Percentiles rank a stretch among this genome's conserved stretches.
Conservation (phyloP, 768 basidiomycete genomes). For the Tylopilus intermedius region DNA sequence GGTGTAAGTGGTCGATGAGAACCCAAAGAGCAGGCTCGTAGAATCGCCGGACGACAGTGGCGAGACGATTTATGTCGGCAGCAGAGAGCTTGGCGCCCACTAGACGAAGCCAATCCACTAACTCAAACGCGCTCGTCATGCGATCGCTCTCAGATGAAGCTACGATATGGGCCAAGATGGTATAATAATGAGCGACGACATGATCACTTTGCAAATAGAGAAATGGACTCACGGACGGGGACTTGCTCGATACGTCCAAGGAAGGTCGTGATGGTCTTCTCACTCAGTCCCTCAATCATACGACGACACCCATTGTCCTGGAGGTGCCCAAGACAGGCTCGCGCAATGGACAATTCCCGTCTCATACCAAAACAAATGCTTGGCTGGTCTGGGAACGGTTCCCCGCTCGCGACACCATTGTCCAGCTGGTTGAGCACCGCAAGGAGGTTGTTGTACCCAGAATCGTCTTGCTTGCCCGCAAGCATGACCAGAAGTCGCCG, state of each 20-base stretch:
- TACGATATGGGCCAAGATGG: slow-evolving; percentile 17
- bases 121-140: slow-evolving; percentile 43
- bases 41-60: slow-evolving; percentile 36
- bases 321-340: slow-evolving; percentile 32
- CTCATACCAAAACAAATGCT: slow-evolving; percentile 37
- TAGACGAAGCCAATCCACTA: slow-evolving; percentile 64
- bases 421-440: slow-evolving; percentile 36
- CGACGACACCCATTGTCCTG: slow-evolving; percentile 4
- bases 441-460: slow-evolving; percentile 33
- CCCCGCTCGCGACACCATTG: slow-evolving; percentile 24
- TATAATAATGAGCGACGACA: background rate
- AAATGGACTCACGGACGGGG: slow-evolving; percentile 42
- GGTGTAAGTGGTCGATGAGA: slow-evolving; percentile 42
- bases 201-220: background rate
- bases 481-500: slow-evolving; percentile 61
- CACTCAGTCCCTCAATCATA: background rate
- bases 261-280: slow-evolving; percentile 36
- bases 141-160: slow-evolving; percentile 35
- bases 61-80: slow-evolving; percentile 39
- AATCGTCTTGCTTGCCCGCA: slow-evolving; percentile 47
- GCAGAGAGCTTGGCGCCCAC: slow-evolving; percentile 32
- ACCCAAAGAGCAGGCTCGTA: slow-evolving; percentile 39
- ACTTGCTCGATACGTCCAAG: slow-evolving; percentile 39
- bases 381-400: slow-evolving; percentile 33
- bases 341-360: slow-evolving; percentile 43